phyloP scores from a whole-genome alignment of 345 rosid species.

The Aquilaria malaccensis region DNA sequence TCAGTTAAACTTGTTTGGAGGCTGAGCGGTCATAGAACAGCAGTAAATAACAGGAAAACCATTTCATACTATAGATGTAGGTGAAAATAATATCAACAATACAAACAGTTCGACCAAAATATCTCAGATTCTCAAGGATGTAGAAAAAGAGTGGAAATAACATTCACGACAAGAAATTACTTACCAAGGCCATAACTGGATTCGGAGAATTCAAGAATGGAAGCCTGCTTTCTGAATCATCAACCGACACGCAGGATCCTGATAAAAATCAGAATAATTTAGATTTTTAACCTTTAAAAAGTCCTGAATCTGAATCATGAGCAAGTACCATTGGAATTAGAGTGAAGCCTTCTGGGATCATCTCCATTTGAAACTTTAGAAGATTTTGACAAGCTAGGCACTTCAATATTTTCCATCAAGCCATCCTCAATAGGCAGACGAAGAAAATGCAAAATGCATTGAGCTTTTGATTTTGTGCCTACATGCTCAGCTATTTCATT shows the following conservation, averaged over 20 bases:
- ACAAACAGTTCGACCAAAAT: background rate
- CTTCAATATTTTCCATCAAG: conserved; percentile 73
- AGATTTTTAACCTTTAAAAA: background rate
- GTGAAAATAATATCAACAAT: too few relatives aligned
- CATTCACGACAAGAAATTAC: conserved; percentile 15
- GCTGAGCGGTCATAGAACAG: too few relatives aligned
- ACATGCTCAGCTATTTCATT: conserved; percentile 89
- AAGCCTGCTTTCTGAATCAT: conserved; percentile 57
- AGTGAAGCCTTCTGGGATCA: conserved; percentile 30
- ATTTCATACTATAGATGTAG: too few relatives aligned
- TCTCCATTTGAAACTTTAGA: conserved; percentile 41
- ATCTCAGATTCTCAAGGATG: background rate
- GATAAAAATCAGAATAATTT: conserved; percentile 13
- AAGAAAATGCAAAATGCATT: conserved; percentile 89
- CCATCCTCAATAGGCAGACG: conserved; percentile 87
- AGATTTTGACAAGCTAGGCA: conserved; percentile 45
- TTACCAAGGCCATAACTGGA: conserved; percentile 94
- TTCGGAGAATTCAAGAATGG: conserved; percentile 87
- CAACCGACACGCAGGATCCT: conserved; percentile 45
- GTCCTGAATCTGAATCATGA: conserved; percentile 32
- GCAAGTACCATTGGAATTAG: conserved; percentile 48
- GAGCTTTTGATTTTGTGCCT: conserved; percentile 92
- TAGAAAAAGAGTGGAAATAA: background rate
- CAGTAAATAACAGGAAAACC: too few relatives aligned
- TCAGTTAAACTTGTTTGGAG: too few relatives aligned